phyloP scores from a whole-genome alignment of 192 early-diverging fungal species.

The Physocladia obscura region DNA sequence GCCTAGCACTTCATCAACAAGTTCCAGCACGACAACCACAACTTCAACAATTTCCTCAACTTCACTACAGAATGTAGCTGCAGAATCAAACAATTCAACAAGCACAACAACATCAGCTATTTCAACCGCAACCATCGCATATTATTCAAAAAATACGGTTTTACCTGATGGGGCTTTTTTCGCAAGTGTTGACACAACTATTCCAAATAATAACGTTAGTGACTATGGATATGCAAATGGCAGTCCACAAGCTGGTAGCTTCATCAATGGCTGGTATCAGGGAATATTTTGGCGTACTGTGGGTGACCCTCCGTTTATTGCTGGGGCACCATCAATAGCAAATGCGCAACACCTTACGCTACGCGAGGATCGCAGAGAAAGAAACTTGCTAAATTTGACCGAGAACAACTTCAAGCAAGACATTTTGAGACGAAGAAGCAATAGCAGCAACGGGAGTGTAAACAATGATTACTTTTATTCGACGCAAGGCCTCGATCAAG shows the following conservation, averaged over 20 bases:
- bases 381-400: background rate
- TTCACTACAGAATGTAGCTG: too few relatives aligned
- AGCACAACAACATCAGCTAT: too few relatives aligned
- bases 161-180: background rate
- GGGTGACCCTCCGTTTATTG: background rate
- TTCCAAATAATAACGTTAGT: background rate
- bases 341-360: background rate
- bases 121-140: too few relatives aligned
- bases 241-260: background rate
- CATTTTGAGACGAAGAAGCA: too few relatives aligned
- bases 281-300: conserved; percentile 11
- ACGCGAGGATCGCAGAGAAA: too few relatives aligned
- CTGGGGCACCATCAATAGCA: background rate
- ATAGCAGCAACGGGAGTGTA: too few relatives aligned
- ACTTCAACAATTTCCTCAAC: too few relatives aligned
- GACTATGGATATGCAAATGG: conserved; percentile 3
- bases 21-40: too few relatives aligned
- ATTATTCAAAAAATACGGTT: too few relatives aligned
- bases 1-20: too few relatives aligned
- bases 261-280: conserved; percentile 16
- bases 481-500: conserved; percentile 17
- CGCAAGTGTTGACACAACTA: background rate
- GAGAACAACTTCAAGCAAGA: too few relatives aligned
- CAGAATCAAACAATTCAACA: too few relatives aligned
- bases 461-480: background rate